Evolutionary conservation across 1,284 basidiomycete genomes (phyloP).

Genomic region (Cutaneotrichosporon sp.): DNA sequence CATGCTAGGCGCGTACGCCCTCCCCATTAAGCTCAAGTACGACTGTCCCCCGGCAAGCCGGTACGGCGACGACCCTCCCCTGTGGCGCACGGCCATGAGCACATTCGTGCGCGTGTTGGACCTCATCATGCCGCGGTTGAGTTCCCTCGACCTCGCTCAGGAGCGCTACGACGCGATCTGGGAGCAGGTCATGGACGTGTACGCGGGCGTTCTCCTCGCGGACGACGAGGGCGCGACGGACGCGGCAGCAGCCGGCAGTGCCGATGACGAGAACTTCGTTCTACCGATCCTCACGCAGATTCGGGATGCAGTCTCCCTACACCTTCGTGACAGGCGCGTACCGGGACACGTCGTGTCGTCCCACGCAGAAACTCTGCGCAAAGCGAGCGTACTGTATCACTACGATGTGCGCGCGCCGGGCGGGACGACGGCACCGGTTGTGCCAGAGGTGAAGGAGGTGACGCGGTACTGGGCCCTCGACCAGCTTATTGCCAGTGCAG

Average conservation of each 20-base stretch:
- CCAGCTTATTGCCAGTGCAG: slow-evolving; percentile 58
- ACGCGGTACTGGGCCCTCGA: slow-evolving; percentile 95
- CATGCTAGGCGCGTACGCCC: slow-evolving; percentile 75
- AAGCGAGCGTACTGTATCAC: slow-evolving; percentile 66
- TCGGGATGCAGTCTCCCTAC: slow-evolving; percentile 71
- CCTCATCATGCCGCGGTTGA: slow-evolving; percentile 16
- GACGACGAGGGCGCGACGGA: slow-evolving; percentile 59
- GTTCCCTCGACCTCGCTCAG: slow-evolving; percentile 52
- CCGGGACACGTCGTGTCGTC: slow-evolving; percentile 67
- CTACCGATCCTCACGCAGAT: slow-evolving; percentile 71
- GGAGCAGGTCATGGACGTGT: slow-evolving; percentile 77
- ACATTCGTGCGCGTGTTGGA: slow-evolving; percentile 25
- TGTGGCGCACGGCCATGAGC: slow-evolving; percentile 70
- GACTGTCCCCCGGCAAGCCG: slow-evolving; percentile 83
- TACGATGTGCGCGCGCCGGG: slow-evolving; percentile 26
- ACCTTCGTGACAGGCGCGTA: slow-evolving; percentile 63
- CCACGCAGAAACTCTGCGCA: slow-evolving; percentile 67
- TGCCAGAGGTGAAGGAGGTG: slow-evolving; percentile 65
- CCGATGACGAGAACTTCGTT: slow-evolving; percentile 83
- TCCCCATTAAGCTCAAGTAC: slow-evolving; percentile 90
- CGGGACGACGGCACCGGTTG: slow-evolving; percentile 34
- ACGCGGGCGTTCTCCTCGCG: slow-evolving; percentile 72
- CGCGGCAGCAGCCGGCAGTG: slow-evolving; percentile 52
- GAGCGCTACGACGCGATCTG: slow-evolving; percentile 71
- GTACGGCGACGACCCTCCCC: slow-evolving; percentile 72